Conservation (phyloP, 176 grass and related monocot genomes). For the Thinopyrum elongatum region DNA sequence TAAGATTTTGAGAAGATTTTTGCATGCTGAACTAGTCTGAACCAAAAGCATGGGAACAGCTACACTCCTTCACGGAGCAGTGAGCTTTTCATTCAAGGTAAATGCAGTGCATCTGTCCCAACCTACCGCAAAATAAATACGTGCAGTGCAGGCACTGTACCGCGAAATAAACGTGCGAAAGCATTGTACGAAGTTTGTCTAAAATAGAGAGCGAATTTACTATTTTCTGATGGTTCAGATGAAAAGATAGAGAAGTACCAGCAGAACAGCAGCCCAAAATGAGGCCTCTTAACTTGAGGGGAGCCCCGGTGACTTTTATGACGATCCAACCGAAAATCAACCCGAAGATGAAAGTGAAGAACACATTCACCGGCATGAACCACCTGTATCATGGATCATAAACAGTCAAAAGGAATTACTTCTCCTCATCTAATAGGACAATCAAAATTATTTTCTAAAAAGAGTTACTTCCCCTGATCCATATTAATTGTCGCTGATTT, state of each 20-base stretch:
- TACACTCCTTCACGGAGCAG: background rate
- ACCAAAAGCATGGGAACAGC: background rate
- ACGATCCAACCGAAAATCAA: slow-evolving; percentile 67
- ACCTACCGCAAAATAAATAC: background rate
- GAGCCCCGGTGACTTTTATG: slow-evolving; percentile 57
- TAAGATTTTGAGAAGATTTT: background rate
- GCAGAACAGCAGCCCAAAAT: slow-evolving; percentile 86
- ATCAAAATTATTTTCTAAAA: background rate
- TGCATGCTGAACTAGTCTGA: background rate
- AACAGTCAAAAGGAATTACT: background rate
- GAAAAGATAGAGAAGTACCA: slow-evolving; percentile 30
- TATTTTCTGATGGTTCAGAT: background rate
- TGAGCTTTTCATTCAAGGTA: background rate
- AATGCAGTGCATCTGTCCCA: background rate
- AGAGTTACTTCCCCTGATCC: too few relatives aligned
- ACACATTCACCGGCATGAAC: slow-evolving; percentile 92
- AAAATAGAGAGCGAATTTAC: background rate
- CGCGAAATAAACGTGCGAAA: background rate
- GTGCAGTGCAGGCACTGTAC: background rate
- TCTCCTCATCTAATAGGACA: background rate
- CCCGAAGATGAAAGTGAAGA: slow-evolving; percentile 67
- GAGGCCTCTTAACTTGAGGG: slow-evolving; percentile 58
- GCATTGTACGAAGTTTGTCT: background rate
- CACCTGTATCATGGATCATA: slow-evolving; percentile 49
- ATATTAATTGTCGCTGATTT: too few relatives aligned